Percentiles rank a stretch among this genome's conserved stretches.
These are phyloP conservation scores for Seiridium unicorne DNA, from an alignment of 2,329 filamentous ascomycete species.

Conservation along the genomic window DNA sequence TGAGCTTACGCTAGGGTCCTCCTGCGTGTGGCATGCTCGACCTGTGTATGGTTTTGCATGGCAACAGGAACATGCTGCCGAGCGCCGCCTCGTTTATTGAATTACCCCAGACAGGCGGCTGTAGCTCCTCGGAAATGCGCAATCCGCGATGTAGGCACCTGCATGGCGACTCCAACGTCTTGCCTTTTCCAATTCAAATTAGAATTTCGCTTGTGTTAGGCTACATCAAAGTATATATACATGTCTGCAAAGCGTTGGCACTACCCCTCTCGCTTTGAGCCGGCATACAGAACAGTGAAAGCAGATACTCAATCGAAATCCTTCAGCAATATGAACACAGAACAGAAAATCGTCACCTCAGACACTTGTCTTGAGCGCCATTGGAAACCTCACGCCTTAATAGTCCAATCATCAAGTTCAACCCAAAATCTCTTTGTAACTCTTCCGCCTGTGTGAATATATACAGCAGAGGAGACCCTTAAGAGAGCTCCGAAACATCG, in stretches of 20 bases:
- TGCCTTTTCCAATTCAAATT: not conserved
- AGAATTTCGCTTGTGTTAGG: not conserved
- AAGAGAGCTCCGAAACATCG: not conserved
- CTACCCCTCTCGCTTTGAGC: not conserved
- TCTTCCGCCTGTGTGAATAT: not conserved
- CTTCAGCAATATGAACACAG: too few relatives aligned
- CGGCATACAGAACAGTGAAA: not conserved
- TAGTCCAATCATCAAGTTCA: not conserved
- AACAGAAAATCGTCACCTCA: too few relatives aligned
- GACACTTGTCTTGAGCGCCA: not conserved
- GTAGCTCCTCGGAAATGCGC: slow-evolving; percentile 4
- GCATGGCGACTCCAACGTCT: not conserved
- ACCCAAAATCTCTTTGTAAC: not conserved
- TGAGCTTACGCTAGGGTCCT: not conserved
- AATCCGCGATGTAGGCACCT: not conserved
- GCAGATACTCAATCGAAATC: too few relatives aligned
- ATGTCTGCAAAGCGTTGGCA: not conserved
- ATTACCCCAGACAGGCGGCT: not conserved
- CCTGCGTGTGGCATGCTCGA: too few relatives aligned
- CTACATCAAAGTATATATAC: slow-evolving; percentile 8
- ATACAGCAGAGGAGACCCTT: not conserved
- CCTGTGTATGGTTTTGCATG: too few relatives aligned
- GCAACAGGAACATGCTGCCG: not conserved
- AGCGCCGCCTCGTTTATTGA: not conserved
- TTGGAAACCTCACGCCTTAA: not conserved